Evolutionary conservation across 805 yeast genomes (phyloP).

Genomic region (Tetrapisispora pingtungensis): DNA sequence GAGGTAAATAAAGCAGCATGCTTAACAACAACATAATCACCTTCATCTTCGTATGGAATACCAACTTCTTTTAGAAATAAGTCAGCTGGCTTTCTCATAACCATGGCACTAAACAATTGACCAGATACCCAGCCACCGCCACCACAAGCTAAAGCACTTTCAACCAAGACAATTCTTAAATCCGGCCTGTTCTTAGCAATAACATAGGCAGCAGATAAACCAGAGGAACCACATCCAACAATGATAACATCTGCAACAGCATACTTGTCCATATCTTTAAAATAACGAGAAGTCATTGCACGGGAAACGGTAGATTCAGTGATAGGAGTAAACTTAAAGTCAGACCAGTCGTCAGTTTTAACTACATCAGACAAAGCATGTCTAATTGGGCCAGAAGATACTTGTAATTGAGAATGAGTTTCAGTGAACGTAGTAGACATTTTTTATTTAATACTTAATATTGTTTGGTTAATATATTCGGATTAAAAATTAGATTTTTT

Average conservation of each 20-base stretch:
- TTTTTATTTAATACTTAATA: too few relatives aligned
- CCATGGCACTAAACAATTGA: slow-evolving; percentile 68
- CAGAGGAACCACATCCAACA: slow-evolving; percentile 73
- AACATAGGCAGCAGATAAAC: slow-evolving; percentile 65
- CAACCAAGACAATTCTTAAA: slow-evolving; percentile 61
- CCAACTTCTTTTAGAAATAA: slow-evolving; percentile 53
- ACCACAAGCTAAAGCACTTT: slow-evolving; percentile 67
- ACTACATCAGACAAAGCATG: slow-evolving; percentile 27
- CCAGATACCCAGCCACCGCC: slow-evolving; percentile 79
- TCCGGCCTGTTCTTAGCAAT: slow-evolving; percentile 69
- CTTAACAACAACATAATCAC: slow-evolving; percentile 69
- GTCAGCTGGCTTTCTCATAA: slow-evolving; percentile 72
- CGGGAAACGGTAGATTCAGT: slow-evolving; percentile 71
- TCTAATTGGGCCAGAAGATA: slow-evolving; percentile 13
- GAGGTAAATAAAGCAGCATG: slow-evolving; percentile 73
- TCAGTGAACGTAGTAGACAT: slow-evolving; percentile 1
- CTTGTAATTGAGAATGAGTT: slow-evolving; percentile 1
- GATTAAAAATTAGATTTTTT: too few relatives aligned
- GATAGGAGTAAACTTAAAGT: slow-evolving; percentile 59
- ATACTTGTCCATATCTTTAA: slow-evolving; percentile 60
- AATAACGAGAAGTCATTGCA: slow-evolving; percentile 70
- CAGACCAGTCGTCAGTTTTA: slow-evolving; percentile 47
- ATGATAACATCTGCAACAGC: slow-evolving; percentile 68
- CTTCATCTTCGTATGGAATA: slow-evolving; percentile 66
- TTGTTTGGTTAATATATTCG: too few relatives aligned